Conservation (phyloP, 1,284 basidiomycete species). For the Mycena citricolor region DNA sequence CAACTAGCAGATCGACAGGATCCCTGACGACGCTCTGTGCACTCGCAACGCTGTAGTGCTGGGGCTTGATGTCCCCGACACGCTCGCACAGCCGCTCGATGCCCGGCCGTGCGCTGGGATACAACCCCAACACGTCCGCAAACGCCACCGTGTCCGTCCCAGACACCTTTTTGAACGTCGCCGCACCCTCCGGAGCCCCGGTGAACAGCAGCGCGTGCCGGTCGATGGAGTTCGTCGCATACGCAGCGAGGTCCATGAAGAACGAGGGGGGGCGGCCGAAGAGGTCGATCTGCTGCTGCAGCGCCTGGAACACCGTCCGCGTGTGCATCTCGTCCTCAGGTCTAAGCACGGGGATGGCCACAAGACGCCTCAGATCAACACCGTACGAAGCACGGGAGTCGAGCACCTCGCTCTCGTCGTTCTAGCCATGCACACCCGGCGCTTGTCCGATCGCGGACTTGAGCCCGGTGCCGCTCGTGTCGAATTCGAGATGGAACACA, state of each 20-base stretch:
- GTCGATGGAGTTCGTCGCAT: constrained; percentile 75
- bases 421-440: constrained; percentile 97
- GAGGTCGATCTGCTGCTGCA: constrained; percentile 96
- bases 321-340: constrained; percentile 72
- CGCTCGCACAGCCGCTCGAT: constrained; percentile 86
- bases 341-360: constrained; percentile 76
- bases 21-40: constrained; percentile 94
- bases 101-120: constrained; percentile 77
- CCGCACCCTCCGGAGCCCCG: constrained; percentile 85
- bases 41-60: constrained; percentile 98
- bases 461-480: constrained; percentile 88
- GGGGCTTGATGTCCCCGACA: constrained; percentile 92
- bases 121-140: constrained; percentile 83
- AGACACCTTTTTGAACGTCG: constrained; percentile 93
- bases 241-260: constrained; percentile 83
- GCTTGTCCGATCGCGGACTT: constrained; percentile 97
- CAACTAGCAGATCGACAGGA: constrained; percentile 91
- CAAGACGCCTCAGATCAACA: constrained; percentile 76
- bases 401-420: constrained; percentile 85
- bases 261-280: constrained; percentile 95
- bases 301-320: constrained; percentile 91
- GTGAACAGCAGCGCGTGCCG: constrained; percentile 89
- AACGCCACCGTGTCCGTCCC: constrained; percentile 97
- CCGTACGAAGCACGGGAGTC: constrained; percentile 95
- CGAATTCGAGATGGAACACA: constrained; percentile 98